A percentile compares a stretch with the other conserved stretches of the same genome.
phyloP scores from a whole-genome alignment of 306 rosid species.

The Rosa lucieae region DNA sequence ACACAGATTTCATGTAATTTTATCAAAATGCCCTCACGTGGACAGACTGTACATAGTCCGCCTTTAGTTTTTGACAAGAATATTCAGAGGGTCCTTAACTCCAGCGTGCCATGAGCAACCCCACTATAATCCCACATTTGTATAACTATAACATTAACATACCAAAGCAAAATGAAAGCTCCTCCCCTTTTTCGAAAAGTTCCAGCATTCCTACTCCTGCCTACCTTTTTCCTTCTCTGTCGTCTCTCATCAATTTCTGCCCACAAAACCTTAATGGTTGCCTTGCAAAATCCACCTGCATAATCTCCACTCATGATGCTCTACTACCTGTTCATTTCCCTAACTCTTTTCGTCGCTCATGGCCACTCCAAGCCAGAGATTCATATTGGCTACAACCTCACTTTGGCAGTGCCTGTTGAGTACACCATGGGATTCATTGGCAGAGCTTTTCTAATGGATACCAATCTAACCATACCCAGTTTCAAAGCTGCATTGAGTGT shows the following conservation, averaged over 20 bases:
- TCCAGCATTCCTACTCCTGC: slow-evolving; percentile 10
- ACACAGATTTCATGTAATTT: background rate
- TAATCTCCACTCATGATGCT: slow-evolving; percentile 49
- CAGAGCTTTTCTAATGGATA: slow-evolving; percentile 56
- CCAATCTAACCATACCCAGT: slow-evolving; percentile 43
- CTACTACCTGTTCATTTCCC: slow-evolving; percentile 29
- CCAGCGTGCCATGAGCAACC: slow-evolving; percentile 19
- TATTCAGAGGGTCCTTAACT: background rate
- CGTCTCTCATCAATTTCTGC: slow-evolving; percentile 22
- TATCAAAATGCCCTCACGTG: background rate
- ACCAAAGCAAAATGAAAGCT: slow-evolving; percentile 9
- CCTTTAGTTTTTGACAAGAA: background rate
- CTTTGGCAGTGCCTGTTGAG: slow-evolving; percentile 53
- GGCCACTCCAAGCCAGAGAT: slow-evolving; percentile 49
- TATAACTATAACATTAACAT: slow-evolving; percentile 7
- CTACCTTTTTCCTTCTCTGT: slow-evolving; percentile 4
- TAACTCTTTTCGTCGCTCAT: slow-evolving; percentile 37
- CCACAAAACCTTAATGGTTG: slow-evolving; percentile 33
- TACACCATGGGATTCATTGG: slow-evolving; percentile 56
- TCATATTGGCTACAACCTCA: slow-evolving; percentile 42
- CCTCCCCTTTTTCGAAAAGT: slow-evolving; percentile 4
- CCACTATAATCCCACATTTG: slow-evolving; percentile 13
- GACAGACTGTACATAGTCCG: slow-evolving; percentile 3
- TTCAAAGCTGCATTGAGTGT: slow-evolving; percentile 67
- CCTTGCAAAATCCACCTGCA: slow-evolving; percentile 35